These are phyloP conservation scores for Quercus dentata DNA, from an alignment of 306 rosid species.

Conservation along the genomic window DNA sequence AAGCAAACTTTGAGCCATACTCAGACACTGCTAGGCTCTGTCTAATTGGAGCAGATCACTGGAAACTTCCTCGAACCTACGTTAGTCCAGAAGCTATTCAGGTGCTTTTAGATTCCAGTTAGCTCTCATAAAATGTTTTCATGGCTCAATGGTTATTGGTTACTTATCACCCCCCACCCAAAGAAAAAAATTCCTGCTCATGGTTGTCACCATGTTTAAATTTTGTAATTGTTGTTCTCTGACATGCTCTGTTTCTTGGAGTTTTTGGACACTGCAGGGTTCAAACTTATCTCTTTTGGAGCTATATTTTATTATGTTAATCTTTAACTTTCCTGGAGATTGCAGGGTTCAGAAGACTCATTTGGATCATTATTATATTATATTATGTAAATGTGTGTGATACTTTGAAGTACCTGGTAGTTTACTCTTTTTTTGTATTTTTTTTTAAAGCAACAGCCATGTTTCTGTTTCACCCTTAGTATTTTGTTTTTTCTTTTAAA, in stretches of 20 bases:
- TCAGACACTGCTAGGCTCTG: constrained; percentile 87
- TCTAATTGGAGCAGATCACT: constrained; percentile 95
- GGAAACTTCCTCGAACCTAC: constrained; percentile 86
- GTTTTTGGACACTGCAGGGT: constrained; percentile 15
- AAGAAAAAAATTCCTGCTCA: neutral
- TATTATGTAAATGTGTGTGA: neutral
- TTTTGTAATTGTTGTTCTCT: constrained; percentile 4
- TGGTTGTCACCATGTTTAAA: constrained; percentile 1
- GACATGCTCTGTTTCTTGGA: constrained; percentile 9
- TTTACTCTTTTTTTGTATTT: neutral
- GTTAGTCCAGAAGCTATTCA: constrained; percentile 95
- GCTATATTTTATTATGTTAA: neutral
- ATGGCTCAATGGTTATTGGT: too few species aligned
- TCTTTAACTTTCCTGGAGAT: constrained; percentile 3
- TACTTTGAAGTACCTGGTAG: neutral
- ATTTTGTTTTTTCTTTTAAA: constrained; percentile 7
- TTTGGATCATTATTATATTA: neutral
- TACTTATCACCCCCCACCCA: too few species aligned
- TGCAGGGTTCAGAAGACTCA: neutral
- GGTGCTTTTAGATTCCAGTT: constrained; percentile 40
- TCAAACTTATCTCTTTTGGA: neutral
- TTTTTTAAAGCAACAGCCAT: neutral
- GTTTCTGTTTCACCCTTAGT: neutral
- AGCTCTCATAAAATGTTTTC: neutral
- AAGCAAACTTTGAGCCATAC: constrained; percentile 80